These are phyloP conservation scores for Orbilia blumenaviensis DNA, from an alignment of 2,329 filamentous ascomycete species.

Conservation along the genomic window DNA sequence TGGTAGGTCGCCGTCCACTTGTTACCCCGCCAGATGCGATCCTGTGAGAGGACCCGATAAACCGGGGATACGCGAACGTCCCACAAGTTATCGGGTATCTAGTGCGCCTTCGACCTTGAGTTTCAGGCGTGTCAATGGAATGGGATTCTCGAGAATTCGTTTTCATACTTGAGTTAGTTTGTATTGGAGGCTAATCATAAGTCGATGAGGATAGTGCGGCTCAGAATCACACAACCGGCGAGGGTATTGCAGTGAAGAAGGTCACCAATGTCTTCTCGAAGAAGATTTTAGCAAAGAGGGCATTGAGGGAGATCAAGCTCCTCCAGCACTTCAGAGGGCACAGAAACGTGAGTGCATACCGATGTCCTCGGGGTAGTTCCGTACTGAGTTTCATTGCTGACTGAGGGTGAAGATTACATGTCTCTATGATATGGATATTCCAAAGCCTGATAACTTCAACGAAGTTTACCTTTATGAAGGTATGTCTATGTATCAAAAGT, in stretches of 20 bases:
- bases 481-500: slow-evolving; percentile 63
- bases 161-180: too few species aligned
- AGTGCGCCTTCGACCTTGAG: too few species aligned
- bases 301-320: slow-evolving; percentile 96
- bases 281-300: slow-evolving; percentile 98
- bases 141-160: too few species aligned
- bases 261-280: slow-evolving; percentile 99
- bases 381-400: slow-evolving; percentile 9
- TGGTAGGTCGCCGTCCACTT: slow-evolving; percentile 70
- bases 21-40: slow-evolving; percentile 46
- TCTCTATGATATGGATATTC: slow-evolving; percentile 99
- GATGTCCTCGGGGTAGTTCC: background rate
- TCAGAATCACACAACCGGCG: slow-evolving; percentile 86
- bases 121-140: background rate
- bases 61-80: background rate
- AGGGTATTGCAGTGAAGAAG: slow-evolving; percentile 98
- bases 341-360: slow-evolving; percentile 72
- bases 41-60: background rate
- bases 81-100: too few species aligned
- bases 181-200: slow-evolving; percentile 18
- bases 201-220: slow-evolving; percentile 72
- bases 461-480: slow-evolving; percentile 99
- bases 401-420: slow-evolving; percentile 84
- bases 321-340: slow-evolving; percentile 95
- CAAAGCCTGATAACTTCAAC: slow-evolving; percentile 96